A percentile compares a stretch with the other conserved stretches of the same genome.
These are phyloP conservation scores for Calonectria montana DNA, from an alignment of 2,329 filamentous ascomycete genomes.

Conservation along the genomic window DNA sequence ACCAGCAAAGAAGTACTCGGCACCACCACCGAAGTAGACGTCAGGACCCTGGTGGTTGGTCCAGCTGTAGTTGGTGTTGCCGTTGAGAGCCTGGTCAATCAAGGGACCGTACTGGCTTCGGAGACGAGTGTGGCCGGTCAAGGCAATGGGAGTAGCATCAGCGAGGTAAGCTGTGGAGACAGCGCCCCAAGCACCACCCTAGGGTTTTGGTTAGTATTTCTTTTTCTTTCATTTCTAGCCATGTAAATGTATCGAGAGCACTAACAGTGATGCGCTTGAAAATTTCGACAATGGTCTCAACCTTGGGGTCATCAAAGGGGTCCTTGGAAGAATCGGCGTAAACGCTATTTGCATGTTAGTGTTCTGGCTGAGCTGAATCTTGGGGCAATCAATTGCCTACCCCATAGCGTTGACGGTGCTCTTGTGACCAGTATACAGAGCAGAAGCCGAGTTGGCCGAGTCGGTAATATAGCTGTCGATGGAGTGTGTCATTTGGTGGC, in stretches of 20 bases:
- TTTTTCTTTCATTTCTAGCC: not conserved
- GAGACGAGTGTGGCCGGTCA: slow-evolving; percentile 78
- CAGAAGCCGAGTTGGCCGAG: slow-evolving; percentile 85
- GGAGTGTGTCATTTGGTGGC: slow-evolving; percentile 91
- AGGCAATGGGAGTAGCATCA: slow-evolving; percentile 84
- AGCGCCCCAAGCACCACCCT: slow-evolving; percentile 69
- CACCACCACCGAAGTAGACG: slow-evolving; percentile 85
- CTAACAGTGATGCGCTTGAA: slow-evolving; percentile 76
- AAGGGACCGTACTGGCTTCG: slow-evolving; percentile 77
- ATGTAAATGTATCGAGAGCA: slow-evolving; percentile 24
- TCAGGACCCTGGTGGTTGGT: slow-evolving; percentile 79
- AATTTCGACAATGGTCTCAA: slow-evolving; percentile 85
- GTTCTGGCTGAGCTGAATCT: no score
- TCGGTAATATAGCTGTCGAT: slow-evolving; percentile 89
- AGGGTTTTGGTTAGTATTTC: slow-evolving; percentile 23
- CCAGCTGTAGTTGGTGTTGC: slow-evolving; percentile 85
- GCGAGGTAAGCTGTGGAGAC: slow-evolving; percentile 86
- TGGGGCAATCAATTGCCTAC: slow-evolving; percentile 44
- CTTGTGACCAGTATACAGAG: slow-evolving; percentile 87
- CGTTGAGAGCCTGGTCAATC: slow-evolving; percentile 81
- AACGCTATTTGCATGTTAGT: slow-evolving; percentile 55
- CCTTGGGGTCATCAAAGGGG: slow-evolving; percentile 84
- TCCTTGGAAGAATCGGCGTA: slow-evolving; percentile 82
- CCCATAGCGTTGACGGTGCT: slow-evolving; percentile 84
- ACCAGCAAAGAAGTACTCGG: slow-evolving; percentile 80